A percentile compares a stretch with the other conserved stretches of the same genome.
phyloP scores from a whole-genome alignment of 78 protist genomes.

The Dictyostelium purpureum region DNA sequence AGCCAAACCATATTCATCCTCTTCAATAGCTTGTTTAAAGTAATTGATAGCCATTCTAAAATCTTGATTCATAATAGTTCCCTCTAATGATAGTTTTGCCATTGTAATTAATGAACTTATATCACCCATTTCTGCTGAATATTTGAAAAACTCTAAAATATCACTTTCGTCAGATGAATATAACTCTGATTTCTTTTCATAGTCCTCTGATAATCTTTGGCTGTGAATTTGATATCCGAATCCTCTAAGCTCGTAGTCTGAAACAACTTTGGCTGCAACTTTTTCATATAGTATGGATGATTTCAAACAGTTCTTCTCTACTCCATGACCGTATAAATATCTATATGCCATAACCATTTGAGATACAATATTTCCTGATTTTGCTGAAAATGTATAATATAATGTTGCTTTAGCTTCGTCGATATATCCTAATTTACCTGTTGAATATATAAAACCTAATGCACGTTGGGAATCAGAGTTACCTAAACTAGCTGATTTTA shows the following conservation, averaged over 20 bases:
- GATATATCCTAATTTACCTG: slow-evolving; percentile 45
- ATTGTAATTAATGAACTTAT: slow-evolving; percentile 33
- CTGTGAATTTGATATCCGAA: slow-evolving; percentile 56
- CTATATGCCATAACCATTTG: slow-evolving; percentile 81
- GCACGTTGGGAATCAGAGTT: slow-evolving; percentile 67
- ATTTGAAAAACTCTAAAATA: slow-evolving; percentile 82
- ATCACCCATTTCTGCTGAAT: slow-evolving; percentile 85
- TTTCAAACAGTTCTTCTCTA: slow-evolving; percentile 67
- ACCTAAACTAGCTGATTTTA: slow-evolving; percentile 35
- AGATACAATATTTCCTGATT: slow-evolving; percentile 68
- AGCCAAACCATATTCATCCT: not conserved
- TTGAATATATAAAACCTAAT: slow-evolving; percentile 74
- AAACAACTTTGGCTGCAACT: slow-evolving; percentile 61
- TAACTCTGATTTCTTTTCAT: not conserved
- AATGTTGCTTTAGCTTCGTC: slow-evolving; percentile 53
- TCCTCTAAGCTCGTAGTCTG: slow-evolving; percentile 17
- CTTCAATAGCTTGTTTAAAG: slow-evolving; percentile 64
- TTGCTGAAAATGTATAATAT: slow-evolving; percentile 82
- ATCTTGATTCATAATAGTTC: slow-evolving; percentile 75
- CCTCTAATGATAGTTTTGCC: slow-evolving; percentile 83
- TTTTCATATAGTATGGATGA: slow-evolving; percentile 73
- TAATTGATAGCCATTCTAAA: slow-evolving; percentile 51
- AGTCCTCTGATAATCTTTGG: not conserved
- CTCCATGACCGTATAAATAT: slow-evolving; percentile 82
- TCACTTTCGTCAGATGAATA: slow-evolving; percentile 16